Percentiles rank a stretch among this genome's conserved stretches.
phyloP scores from a whole-genome alignment of 345 rosid species.

The Brassica incana region DNA sequence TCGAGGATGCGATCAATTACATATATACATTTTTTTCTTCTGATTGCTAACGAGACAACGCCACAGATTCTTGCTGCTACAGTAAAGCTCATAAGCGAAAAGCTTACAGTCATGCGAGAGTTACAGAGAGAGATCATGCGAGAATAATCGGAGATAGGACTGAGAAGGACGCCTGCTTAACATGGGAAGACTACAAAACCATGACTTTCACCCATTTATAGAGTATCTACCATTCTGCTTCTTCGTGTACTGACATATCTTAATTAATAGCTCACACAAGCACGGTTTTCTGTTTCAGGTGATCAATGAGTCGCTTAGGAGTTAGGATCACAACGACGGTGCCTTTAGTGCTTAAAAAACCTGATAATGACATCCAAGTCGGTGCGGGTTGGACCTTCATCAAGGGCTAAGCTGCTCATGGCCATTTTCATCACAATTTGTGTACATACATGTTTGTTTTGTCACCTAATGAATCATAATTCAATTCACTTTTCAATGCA shows the following conservation, averaged over 20 bases:
- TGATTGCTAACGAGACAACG: constrained; percentile 17
- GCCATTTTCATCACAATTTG: constrained; percentile 19
- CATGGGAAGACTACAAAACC: constrained; percentile 34
- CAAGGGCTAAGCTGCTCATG: constrained; percentile 19
- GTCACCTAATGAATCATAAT: background rate
- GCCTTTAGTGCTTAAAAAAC: background rate
- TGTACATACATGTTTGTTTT: constrained; percentile 4
- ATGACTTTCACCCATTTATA: constrained; percentile 28
- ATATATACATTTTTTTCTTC: constrained; percentile 9
- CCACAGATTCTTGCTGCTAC: constrained; percentile 8
- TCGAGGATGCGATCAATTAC: background rate
- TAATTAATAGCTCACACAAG: background rate
- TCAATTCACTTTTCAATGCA: background rate
- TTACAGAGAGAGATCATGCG: constrained; percentile 20
- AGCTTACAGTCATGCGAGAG: constrained; percentile 21
- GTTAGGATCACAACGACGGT: background rate
- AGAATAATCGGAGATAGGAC: background rate
- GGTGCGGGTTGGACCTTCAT: constrained; percentile 19
- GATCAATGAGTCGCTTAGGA: background rate
- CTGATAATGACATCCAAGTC: background rate
- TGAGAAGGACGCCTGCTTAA: background rate
- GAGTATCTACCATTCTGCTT: background rate
- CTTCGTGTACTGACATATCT: background rate
- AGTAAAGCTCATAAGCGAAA: constrained; percentile 9
- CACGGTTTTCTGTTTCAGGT: background rate